Percentiles rank a stretch among this genome's conserved stretches.
phyloP scores from a whole-genome alignment of 2,329 filamentous ascomycete species.

The Botrytis pseudocinerea region DNA sequence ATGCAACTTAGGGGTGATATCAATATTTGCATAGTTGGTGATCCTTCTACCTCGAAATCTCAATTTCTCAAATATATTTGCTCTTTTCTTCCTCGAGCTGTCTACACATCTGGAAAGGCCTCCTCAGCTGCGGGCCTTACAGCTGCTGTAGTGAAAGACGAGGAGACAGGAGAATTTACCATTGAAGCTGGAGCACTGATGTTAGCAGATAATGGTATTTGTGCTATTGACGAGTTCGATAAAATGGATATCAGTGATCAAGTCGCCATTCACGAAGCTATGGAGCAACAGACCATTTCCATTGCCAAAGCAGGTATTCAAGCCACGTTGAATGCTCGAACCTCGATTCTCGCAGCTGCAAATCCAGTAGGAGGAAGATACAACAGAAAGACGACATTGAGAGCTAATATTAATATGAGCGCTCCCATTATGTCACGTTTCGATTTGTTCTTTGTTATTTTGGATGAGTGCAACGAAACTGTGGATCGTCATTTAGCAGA shows the following conservation, averaged over 20 bases:
- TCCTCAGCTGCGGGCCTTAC: constrained; percentile 97
- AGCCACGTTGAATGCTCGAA: constrained; percentile 92
- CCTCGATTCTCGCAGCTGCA: constrained; percentile 91
- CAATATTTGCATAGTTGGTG: constrained; percentile 97
- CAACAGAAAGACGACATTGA: constrained; percentile 90
- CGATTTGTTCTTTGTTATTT: constrained; percentile 95
- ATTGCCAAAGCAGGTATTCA: constrained; percentile 99
- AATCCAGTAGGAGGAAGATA: constrained; percentile 97
- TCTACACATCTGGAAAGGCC: constrained; percentile 97
- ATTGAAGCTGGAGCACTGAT: constrained; percentile 98
- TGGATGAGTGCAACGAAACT: constrained; percentile 93
- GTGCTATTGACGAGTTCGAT: constrained; percentile 98
- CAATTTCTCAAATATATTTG: constrained; percentile 98
- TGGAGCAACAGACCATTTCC: constrained; percentile 99
- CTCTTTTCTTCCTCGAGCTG: constrained; percentile 91
- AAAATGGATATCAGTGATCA: constrained; percentile 99
- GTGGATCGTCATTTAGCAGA: constrained; percentile 89
- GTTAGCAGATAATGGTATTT: constrained; percentile 95
- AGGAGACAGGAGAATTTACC: constrained; percentile 97
- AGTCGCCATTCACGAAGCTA: constrained; percentile 98
- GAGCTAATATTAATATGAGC: constrained; percentile 97
- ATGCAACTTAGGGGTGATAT: constrained; percentile 97
- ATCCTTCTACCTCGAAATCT: constrained; percentile 95
- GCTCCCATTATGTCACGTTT: constrained; percentile 99
- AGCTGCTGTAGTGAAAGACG: constrained; percentile 94